These are phyloP conservation scores for Chlorencoelia australis DNA, from an alignment of 2,329 filamentous ascomycete species.

Conservation along the genomic window DNA sequence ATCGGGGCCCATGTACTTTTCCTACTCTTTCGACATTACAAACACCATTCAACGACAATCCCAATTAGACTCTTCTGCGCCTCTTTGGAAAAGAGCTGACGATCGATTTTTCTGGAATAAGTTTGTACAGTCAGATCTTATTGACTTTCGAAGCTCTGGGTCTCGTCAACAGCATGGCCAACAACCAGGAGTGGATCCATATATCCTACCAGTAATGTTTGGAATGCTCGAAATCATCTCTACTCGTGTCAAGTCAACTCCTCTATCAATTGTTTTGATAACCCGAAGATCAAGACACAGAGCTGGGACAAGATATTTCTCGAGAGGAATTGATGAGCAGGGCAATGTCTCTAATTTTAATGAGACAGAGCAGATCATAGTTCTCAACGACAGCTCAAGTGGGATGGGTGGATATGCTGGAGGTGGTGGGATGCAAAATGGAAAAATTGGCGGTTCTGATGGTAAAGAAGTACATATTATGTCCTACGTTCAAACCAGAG, in stretches of 20 bases:
- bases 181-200: slow-evolving; percentile 75
- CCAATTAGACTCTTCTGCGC: slow-evolving; percentile 57
- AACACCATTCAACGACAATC: slow-evolving; percentile 95
- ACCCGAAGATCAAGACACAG: slow-evolving; percentile 81
- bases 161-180: slow-evolving; percentile 54
- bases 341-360: slow-evolving; percentile 99
- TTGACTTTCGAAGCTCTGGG: slow-evolving; percentile 66
- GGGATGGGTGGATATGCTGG: slow-evolving; percentile 74
- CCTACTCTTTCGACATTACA: slow-evolving; percentile 92
- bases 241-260: slow-evolving; percentile 74
- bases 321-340: slow-evolving; percentile 83
- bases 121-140: slow-evolving; percentile 82
- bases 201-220: slow-evolving; percentile 90
- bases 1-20: slow-evolving; percentile 90
- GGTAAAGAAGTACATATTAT: slow-evolving; percentile 78
- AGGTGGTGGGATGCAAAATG: slow-evolving; percentile 65
- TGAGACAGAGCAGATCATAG: slow-evolving; percentile 87
- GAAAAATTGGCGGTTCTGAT: slow-evolving; percentile 47
- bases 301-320: slow-evolving; percentile 89
- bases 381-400: slow-evolving; percentile 72
- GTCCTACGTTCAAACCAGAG: slow-evolving; percentile 92
- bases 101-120: slow-evolving; percentile 99
- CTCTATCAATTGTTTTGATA: slow-evolving; percentile 77
- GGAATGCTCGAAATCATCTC: slow-evolving; percentile 89
- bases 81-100: slow-evolving; percentile 86